These are phyloP conservation scores for Myxozyma sirexii DNA, from an alignment of 805 yeast genomes.

Conservation along the genomic window DNA sequence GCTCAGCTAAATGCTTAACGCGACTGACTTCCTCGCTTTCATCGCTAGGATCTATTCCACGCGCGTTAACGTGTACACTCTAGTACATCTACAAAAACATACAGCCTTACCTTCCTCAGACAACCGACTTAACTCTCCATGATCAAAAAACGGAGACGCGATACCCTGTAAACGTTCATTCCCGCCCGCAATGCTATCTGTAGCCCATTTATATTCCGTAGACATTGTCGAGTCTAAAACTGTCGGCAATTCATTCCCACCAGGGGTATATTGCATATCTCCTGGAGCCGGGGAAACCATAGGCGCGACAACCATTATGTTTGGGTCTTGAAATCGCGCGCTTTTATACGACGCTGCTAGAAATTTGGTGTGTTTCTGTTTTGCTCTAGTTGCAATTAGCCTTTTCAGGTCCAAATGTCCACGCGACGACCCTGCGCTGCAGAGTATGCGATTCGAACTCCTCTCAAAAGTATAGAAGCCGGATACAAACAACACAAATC, in stretches of 20 bases:
- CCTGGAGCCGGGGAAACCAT: background rate
- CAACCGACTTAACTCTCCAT: conserved; percentile 16
- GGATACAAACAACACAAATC: background rate
- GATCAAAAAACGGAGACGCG: conserved; percentile 10
- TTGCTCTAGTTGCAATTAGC: no score
- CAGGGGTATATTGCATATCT: background rate
- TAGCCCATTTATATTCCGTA: conserved; percentile 28
- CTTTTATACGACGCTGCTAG: no score
- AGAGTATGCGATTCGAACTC: no score
- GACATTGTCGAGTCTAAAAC: conserved; percentile 21
- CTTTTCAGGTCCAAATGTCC: no score
- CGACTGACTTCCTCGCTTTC: conserved; percentile 4
- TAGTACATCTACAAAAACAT: no score
- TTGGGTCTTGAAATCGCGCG: no score
- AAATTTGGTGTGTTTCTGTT: no score
- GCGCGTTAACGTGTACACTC: no score
- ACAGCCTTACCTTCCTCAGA: conserved; percentile 10
- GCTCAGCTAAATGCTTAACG: conserved; percentile 19
- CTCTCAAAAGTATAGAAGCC: background rate
- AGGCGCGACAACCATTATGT: background rate
- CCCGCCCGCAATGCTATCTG: conserved; percentile 22
- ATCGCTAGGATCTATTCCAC: background rate
- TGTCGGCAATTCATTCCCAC: conserved; percentile 2
- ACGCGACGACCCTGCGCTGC: no score
- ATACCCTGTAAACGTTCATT: background rate